A percentile compares a stretch with the other conserved stretches of the same genome.
Evolutionary conservation across 805 yeast species (phyloP).

Genomic region (Ascoidea tarda): DNA sequence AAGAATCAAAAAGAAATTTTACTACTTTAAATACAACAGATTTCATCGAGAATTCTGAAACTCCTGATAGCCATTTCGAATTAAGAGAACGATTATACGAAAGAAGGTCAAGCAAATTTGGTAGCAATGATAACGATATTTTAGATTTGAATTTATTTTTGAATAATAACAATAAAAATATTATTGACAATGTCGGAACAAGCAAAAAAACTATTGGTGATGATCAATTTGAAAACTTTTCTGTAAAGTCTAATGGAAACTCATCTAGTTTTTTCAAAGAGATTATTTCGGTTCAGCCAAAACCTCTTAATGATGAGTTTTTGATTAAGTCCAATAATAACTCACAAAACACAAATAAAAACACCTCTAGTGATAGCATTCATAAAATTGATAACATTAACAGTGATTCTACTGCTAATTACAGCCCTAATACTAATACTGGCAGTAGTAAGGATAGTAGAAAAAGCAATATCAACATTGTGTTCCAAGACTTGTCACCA

Average conservation of each 20-base stretch:
- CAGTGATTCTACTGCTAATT: not conserved
- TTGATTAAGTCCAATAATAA: too few species aligned
- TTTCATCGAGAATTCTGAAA: not conserved
- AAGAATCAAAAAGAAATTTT: not conserved
- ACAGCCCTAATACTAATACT: not conserved
- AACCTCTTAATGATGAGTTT: too few species aligned
- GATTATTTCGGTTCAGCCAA: not conserved
- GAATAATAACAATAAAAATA: not conserved
- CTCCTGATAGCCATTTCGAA: slow-evolving; percentile 5
- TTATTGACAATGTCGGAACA: not conserved
- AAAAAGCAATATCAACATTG: not conserved
- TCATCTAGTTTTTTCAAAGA: not conserved
- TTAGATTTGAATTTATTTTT: not conserved
- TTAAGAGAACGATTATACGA: slow-evolving; percentile 4
- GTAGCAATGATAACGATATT: not conserved
- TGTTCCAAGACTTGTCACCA: not conserved
- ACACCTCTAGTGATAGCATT: not conserved
- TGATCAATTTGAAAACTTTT: not conserved
- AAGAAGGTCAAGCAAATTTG: slow-evolving; percentile 3
- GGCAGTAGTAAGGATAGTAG: not conserved
- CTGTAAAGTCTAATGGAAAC: not conserved
- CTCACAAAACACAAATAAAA: too few species aligned
- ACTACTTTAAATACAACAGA: not conserved
- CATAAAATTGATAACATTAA: not conserved
- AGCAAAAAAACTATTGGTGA: slow-evolving; percentile 2